Evolutionary conservation across 768 basidiomycete species (phyloP).

Genomic region (Neoboletus subvelutipes): DNA sequence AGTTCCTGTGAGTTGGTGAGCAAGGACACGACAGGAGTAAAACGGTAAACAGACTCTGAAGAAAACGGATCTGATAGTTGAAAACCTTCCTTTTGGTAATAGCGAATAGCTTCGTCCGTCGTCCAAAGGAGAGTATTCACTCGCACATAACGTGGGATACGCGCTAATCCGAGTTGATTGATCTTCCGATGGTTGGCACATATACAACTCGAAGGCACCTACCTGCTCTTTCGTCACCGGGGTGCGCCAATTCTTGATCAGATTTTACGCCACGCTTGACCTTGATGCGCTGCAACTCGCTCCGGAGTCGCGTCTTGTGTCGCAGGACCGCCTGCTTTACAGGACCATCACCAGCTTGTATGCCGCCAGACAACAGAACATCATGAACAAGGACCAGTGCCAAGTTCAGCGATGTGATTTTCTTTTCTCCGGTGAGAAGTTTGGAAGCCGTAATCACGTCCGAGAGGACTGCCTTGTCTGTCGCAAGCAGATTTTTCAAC

Average conservation of each 20-base stretch:
- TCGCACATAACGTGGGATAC: slow-evolving; percentile 82
- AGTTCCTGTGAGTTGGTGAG: slow-evolving; percentile 41
- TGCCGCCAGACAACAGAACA: slow-evolving; percentile 75
- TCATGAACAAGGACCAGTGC: slow-evolving; percentile 91
- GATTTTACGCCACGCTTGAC: slow-evolving; percentile 68
- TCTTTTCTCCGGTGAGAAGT: slow-evolving; percentile 71
- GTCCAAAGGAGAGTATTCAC: slow-evolving; percentile 76
- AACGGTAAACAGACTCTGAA: slow-evolving; percentile 41
- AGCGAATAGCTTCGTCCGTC: slow-evolving; percentile 58
- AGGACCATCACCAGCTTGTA: slow-evolving; percentile 89
- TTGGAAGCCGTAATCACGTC: slow-evolving; percentile 68
- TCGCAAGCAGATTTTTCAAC: slow-evolving; percentile 4
- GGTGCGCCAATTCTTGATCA: slow-evolving; percentile 62
- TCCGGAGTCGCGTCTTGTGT: slow-evolving; percentile 85
- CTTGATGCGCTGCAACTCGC: slow-evolving; percentile 85
- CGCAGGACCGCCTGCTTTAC: slow-evolving; percentile 84
- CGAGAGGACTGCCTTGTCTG: slow-evolving; percentile 76
- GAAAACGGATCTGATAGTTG: slow-evolving; percentile 49
- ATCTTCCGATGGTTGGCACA: not conserved
- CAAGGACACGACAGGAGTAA: not conserved
- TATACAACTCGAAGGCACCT: slow-evolving; percentile 14
- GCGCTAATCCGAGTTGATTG: slow-evolving; percentile 39
- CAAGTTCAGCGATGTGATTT: slow-evolving; percentile 72
- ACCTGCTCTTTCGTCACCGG: slow-evolving; percentile 67
- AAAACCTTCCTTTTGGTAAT: slow-evolving; percentile 59